A percentile compares a stretch with the other conserved stretches of the same genome.
Conservation (phyloP, 768 basidiomycete species). For the Albatrellus ellisii region DNA sequence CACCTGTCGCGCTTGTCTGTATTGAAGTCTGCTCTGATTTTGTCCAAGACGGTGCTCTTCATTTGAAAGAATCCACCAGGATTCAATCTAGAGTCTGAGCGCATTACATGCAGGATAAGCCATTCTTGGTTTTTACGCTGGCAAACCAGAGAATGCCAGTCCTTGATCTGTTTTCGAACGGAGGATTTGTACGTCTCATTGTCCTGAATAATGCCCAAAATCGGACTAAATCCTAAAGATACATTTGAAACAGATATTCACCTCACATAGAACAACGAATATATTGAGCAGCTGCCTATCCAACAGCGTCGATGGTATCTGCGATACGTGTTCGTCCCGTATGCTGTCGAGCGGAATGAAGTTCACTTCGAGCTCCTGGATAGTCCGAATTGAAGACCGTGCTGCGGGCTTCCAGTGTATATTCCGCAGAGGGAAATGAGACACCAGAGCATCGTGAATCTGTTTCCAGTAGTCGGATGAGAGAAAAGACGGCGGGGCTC, state of each 20-base stretch:
- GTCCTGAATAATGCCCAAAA: slow-evolving; percentile 25
- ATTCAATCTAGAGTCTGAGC: slow-evolving; percentile 48
- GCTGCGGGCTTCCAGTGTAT: slow-evolving; percentile 84
- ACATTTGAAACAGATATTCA: slow-evolving; percentile 22
- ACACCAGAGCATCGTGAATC: slow-evolving; percentile 46
- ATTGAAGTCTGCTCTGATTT: slow-evolving; percentile 88
- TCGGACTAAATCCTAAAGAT: slow-evolving; percentile 1
- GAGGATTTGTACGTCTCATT: slow-evolving; percentile 65
- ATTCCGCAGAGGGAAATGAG: slow-evolving; percentile 74
- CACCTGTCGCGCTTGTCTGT: slow-evolving; percentile 81
- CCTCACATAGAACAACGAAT: slow-evolving; percentile 83
- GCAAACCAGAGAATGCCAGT: slow-evolving; percentile 66
- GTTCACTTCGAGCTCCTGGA: slow-evolving; percentile 76
- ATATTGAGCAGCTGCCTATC: slow-evolving; percentile 83
- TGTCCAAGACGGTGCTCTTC: slow-evolving; percentile 78
- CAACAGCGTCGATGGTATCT: slow-evolving; percentile 63
- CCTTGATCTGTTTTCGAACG: slow-evolving; percentile 78
- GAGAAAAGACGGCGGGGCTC: slow-evolving; percentile 48
- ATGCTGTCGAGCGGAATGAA: slow-evolving; percentile 55
- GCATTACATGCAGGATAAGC: slow-evolving; percentile 79
- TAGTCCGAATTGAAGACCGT: slow-evolving; percentile 64
- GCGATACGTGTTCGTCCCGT: slow-evolving; percentile 63
- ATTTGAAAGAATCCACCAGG: slow-evolving; percentile 69
- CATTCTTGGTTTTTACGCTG: slow-evolving; percentile 82
- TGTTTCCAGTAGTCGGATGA: slow-evolving; percentile 66